phyloP scores from a whole-genome alignment of 2,329 filamentous ascomycete species.

The Botrytis fabae region DNA sequence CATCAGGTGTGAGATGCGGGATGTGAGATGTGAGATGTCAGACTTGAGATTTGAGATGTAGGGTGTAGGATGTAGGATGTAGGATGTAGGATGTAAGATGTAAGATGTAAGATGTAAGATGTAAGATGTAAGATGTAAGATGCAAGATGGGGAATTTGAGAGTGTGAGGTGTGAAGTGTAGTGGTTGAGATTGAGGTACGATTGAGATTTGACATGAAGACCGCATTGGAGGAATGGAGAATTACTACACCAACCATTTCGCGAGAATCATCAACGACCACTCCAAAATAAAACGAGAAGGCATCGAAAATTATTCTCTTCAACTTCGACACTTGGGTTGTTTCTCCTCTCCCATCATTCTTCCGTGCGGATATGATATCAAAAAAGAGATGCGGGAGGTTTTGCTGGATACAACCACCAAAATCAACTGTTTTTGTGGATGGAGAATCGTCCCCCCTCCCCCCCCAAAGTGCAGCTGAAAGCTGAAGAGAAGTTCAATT shows the following conservation, averaged over 20 bases:
- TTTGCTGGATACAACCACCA: neutral
- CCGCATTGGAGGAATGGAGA: slow-evolving; percentile 19
- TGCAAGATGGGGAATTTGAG: neutral
- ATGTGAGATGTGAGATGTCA: neutral
- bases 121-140: neutral
- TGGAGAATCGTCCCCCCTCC: neutral
- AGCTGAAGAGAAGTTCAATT: slow-evolving; percentile 7
- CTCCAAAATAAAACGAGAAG: neutral
- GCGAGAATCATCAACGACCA: slow-evolving; percentile 5
- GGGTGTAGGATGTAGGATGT: neutral
- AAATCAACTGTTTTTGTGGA: neutral
- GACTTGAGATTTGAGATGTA: neutral
- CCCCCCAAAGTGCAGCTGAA: neutral
- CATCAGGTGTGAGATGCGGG: neutral
- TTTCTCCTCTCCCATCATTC: neutral
- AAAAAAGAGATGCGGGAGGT: slow-evolving; percentile 11
- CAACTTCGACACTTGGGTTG: neutral
- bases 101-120: neutral
- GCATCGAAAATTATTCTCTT: neutral
- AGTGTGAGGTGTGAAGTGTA: neutral
- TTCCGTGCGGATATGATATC: neutral
- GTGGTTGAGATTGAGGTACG: neutral
- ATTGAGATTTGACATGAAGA: neutral
- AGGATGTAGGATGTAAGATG: neutral
- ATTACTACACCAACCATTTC: slow-evolving; percentile 24